Base-by-base conservation (phyloP, 495 filamentous ascomycete genomes). In the Hypomontagnella submonticulosa region DNA sequence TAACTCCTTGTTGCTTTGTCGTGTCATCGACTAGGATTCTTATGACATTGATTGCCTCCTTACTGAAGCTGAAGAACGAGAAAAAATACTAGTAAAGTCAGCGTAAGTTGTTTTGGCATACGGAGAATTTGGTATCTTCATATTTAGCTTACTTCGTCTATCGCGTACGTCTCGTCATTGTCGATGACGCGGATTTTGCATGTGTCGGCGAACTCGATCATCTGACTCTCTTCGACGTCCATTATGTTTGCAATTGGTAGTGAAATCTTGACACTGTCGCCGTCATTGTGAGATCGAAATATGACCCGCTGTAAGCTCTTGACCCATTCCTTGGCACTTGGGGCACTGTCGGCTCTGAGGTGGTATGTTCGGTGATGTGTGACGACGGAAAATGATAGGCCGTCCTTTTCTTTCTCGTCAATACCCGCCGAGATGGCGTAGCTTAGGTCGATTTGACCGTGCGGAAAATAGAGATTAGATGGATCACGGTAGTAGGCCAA, bases 251-350 rank as follows among this genome's bases (percentile, higher is more conserved):
- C 85, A 15, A 96, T 89, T 5, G 94, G 93, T 13, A 98, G 81
- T 2, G 90, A 94, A 15, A 99, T 93, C 78, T 99, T 99, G 72
- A 99, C 91, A 71, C 93, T 97, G 69, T 97, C 93, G 6, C 95
- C 93, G 49, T 97, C 96, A 70, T 99, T 99, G 75, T 94, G 92
- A 0, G 93, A 93, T 49, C 93, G 85, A 70, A 98, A 98, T 41
- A 99, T 97, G 57, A 97, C 92, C 54, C 94, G 90, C 66, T 97
- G 95, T 18, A 99, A 80, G 37, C 91, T 85, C 74, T 95, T 96
- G 38, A 98, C 94, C 95, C 95, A 99, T 81, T 98, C 96, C 72
- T 93, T 97, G 4, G 95, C 95, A 75, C 90, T 97, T 32, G 88
- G 79, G 13, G 85, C 80, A 69, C 92, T 97, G 70, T 99, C 96